Evolutionary conservation across 345 rosid genomes (phyloP).

Genomic region (Balakata baccata): DNA sequence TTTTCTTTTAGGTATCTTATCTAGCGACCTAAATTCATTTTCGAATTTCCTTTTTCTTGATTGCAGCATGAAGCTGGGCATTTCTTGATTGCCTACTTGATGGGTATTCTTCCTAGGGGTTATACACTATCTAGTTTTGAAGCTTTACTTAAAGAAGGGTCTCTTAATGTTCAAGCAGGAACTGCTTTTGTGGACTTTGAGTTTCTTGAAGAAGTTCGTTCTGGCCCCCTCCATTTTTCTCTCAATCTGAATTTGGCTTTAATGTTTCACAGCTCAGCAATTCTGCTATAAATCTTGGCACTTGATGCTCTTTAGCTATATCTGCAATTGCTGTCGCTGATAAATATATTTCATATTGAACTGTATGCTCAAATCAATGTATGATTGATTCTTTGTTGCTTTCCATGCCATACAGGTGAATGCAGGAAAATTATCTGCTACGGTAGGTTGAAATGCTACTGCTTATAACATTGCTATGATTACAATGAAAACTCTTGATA

Average conservation of each 20-base stretch:
- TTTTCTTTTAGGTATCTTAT: background rate
- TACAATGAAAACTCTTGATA: background rate
- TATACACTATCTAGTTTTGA: slow-evolving; percentile 73
- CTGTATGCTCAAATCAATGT: background rate
- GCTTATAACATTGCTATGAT: background rate
- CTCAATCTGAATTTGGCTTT: background rate
- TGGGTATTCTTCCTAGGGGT: slow-evolving; percentile 76
- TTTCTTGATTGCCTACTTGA: slow-evolving; percentile 82
- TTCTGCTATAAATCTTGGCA: background rate
- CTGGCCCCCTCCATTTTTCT: background rate
- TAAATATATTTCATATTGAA: background rate
- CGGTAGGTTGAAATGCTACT: slow-evolving; percentile 38
- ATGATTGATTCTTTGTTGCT: background rate
- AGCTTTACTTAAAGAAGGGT: slow-evolving; percentile 82
- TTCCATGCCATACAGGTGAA: slow-evolving; percentile 52
- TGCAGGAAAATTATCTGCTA: slow-evolving; percentile 70
- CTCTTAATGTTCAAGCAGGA: slow-evolving; percentile 91
- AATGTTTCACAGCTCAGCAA: background rate
- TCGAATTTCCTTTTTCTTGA: background rate
- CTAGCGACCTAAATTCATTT: background rate
- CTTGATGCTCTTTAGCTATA: background rate
- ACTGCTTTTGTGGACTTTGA: slow-evolving; percentile 86
- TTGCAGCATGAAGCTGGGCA: slow-evolving; percentile 98
- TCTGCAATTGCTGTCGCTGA: background rate
- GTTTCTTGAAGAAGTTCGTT: slow-evolving; percentile 76